Conservation (phyloP, 805 yeast genomes). For the Candida ortonii region DNA sequence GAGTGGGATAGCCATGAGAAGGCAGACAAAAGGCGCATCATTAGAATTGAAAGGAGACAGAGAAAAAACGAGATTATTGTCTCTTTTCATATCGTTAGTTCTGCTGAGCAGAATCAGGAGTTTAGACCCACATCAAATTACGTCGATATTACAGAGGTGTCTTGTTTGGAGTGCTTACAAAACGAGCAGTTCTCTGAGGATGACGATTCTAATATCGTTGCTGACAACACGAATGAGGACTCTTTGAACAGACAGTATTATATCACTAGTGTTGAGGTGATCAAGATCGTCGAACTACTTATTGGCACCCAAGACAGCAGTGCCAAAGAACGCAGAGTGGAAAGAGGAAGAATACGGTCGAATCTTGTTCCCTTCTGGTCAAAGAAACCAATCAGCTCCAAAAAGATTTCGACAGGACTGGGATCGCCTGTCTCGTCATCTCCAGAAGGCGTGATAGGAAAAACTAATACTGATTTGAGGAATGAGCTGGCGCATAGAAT, state of each 20-base stretch:
- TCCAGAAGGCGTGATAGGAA: constrained; percentile 9
- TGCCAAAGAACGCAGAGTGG: constrained; percentile 53
- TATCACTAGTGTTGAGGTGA: constrained; percentile 66
- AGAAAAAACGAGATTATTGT: constrained; percentile 45
- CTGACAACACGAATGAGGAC: constrained; percentile 29
- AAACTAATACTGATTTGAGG: constrained; percentile 37
- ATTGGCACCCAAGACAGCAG: constrained; percentile 49
- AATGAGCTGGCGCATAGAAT: constrained; percentile 60
- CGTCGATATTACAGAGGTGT: constrained; percentile 54
- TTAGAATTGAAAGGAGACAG: constrained; percentile 56
- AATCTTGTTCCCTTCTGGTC: constrained; percentile 69
- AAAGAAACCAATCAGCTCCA: constrained; percentile 53
- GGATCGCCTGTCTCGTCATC: constrained; percentile 11
- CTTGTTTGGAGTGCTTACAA: constrained; percentile 50
- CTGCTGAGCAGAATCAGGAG: constrained; percentile 46
- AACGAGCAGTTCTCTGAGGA: constrained; percentile 18
- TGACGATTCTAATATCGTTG: constrained; percentile 18
- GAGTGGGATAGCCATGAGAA: constrained; percentile 47
- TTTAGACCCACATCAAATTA: constrained; percentile 36
- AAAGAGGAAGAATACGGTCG: constrained; percentile 64
- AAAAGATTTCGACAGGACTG: constrained; percentile 23
- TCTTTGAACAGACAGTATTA: constrained; percentile 37
- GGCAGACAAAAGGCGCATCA: constrained; percentile 52
- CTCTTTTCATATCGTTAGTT: constrained; percentile 49
- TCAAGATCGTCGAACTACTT: constrained; percentile 59